Evolutionary conservation across 495 filamentous ascomycete genomes (phyloP).

Genomic region (Chaetomium fimeti): DNA sequence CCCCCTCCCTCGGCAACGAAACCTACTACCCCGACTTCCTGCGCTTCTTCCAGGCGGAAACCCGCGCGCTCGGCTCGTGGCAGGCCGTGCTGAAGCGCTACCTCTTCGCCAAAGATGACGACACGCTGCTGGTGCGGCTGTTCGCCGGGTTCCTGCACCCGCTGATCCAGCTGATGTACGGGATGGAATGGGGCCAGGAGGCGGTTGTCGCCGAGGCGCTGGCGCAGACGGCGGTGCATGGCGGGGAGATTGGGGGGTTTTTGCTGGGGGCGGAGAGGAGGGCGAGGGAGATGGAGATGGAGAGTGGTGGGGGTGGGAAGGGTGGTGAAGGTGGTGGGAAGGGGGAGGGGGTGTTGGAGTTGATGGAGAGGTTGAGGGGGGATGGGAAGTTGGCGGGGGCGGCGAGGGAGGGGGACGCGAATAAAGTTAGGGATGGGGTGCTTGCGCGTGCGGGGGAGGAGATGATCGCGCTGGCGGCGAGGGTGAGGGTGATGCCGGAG

Average conservation of each 20-base stretch:
- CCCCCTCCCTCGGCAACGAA: constrained; percentile 47
- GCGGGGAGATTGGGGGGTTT: constrained; percentile 48
- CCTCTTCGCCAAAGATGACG: constrained; percentile 51
- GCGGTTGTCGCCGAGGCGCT: constrained; percentile 79
- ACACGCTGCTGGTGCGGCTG: constrained; percentile 26
- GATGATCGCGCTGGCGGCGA: constrained; percentile 58
- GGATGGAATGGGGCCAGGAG: constrained; percentile 75
- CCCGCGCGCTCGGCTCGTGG: constrained; percentile 50
- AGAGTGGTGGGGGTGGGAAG: no score
- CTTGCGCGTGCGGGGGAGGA: constrained; percentile 59
- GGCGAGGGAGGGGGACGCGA: constrained; percentile 52
- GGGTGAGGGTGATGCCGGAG: constrained; percentile 58
- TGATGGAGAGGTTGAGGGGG: constrained; percentile 58
- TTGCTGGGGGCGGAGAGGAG: constrained; percentile 55
- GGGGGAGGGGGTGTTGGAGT: constrained; percentile 45
- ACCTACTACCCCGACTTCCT: constrained; percentile 67
- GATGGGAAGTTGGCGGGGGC: constrained; percentile 56
- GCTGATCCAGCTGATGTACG: constrained; percentile 81
- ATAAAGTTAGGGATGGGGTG: constrained; percentile 67
- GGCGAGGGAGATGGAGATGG: constrained; percentile 27
- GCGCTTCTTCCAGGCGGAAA: constrained; percentile 69
- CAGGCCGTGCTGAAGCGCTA: constrained; percentile 60
- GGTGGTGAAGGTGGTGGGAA: no score
- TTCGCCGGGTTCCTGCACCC: constrained; percentile 69
- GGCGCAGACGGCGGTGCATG: constrained; percentile 69